A percentile compares a stretch with the other conserved stretches of the same genome.
Evolutionary conservation across 139 green algal genomes (phyloP).

Genomic region (Micromonas commoda): DNA sequence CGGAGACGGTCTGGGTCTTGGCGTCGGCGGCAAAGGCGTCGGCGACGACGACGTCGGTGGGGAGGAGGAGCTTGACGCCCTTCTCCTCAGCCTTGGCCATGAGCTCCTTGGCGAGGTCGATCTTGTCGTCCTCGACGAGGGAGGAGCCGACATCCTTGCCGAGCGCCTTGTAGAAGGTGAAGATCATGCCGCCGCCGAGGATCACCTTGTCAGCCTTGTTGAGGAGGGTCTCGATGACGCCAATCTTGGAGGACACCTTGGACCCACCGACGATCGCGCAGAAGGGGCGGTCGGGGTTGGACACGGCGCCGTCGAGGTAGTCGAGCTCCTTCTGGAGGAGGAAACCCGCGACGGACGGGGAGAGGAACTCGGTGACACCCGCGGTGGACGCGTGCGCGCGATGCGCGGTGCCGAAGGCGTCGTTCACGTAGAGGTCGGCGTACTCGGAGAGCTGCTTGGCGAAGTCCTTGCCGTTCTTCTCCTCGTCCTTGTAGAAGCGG

Average conservation of each 20-base stretch:
- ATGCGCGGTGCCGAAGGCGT: conserved; percentile 98
- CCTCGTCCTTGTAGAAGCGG: conserved; percentile 98
- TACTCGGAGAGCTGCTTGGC: conserved; percentile 90
- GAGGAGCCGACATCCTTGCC: conserved; percentile 71
- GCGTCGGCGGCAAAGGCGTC: conserved; percentile 93
- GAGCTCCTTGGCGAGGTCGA: conserved; percentile 91
- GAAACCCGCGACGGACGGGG: conserved; percentile 68
- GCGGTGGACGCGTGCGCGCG: conserved; percentile 95
- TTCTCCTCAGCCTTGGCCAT: conserved; percentile 66
- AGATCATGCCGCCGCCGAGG: conserved; percentile 70
- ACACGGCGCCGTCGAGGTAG: conserved; percentile 89
- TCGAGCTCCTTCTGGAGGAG: conserved; percentile 95
- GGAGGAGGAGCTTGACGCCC: conserved; percentile 90
- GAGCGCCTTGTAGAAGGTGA: conserved; percentile 97
- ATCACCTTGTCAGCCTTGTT: conserved; percentile 89
- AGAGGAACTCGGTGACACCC: conserved; percentile 79
- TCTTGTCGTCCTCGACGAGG: conserved; percentile 98
- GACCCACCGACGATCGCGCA: conserved; percentile 93
- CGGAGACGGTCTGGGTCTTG: conserved; percentile 68
- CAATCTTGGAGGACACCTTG: conserved; percentile 99
- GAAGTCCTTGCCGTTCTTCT: conserved; percentile 91
- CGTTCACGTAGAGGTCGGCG: conserved; percentile 95
- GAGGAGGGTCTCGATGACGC: conserved; percentile 94
- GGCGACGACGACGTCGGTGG: conserved; percentile 88
- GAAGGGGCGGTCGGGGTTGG: conserved; percentile 85